A percentile compares a stretch with the other conserved stretches of the same genome.
Evolutionary conservation across 768 basidiomycete species (phyloP).

Genomic region (Pisolithus microcarpus): DNA sequence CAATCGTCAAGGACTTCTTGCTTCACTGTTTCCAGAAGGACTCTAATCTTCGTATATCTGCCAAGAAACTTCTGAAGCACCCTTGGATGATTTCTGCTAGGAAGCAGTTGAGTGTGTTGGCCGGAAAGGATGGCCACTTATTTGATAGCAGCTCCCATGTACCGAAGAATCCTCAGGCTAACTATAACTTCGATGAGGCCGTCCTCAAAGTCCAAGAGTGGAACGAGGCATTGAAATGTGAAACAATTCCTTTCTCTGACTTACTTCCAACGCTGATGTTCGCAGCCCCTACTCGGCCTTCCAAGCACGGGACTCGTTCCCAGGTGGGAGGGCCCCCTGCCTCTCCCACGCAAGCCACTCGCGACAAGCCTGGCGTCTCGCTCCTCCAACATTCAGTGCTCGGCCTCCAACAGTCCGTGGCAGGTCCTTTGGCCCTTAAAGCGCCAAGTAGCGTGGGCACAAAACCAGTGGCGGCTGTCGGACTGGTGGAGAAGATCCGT

Average conservation of each 20-base stretch:
- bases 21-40: constrained; percentile 99
- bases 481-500: constrained; percentile 32
- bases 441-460: constrained; percentile 10
- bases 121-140: constrained; percentile 21
- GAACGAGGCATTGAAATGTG: constrained; percentile 96
- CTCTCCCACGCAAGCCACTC: constrained; percentile 34
- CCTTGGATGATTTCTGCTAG: constrained; percentile 93
- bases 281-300: constrained; percentile 64
- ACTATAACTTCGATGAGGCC: constrained; percentile 90
- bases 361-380: constrained; percentile 21
- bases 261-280: constrained; percentile 3
- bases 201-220: constrained; percentile 95
- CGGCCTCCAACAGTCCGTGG: constrained; percentile 29
- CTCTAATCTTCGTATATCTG: constrained; percentile 86
- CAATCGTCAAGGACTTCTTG: constrained; percentile 93
- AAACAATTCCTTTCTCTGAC: constrained; percentile 18
- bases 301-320: constrained; percentile 52
- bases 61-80: constrained; percentile 85
- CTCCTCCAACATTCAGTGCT: constrained; percentile 27
- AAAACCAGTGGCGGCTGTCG: constrained; percentile 20
- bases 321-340: constrained; percentile 34
- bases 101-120: constrained; percentile 51
- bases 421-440: constrained; percentile 25
- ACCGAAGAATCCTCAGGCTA: constrained; percentile 50
- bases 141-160: constrained; percentile 29